Percentiles rank a stretch among this genome's conserved stretches.
Conservation (phyloP, 129 eudicot genomes). For the sunflower (Helianthus annuus) region HanXRQr2.0-SUNRISE NC_035443.2:45641245-45641744, state of each 20-base stretch:
- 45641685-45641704: slow-evolving; percentile 35
- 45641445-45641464: slow-evolving; percentile 72
- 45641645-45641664: background rate
- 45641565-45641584: slow-evolving; percentile 72
- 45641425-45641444: slow-evolving; percentile 65
- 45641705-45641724: background rate
- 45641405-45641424: slow-evolving; percentile 77
- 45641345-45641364: slow-evolving; percentile 1
- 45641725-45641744: too few relatives aligned
- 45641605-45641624: slow-evolving; percentile 54
- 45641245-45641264: slow-evolving; percentile 67
- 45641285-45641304: slow-evolving; percentile 78
- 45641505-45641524: slow-evolving; percentile 15
- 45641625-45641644: background rate
- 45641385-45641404: slow-evolving; percentile 48
- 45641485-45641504: background rate
- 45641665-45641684: background rate
- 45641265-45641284: slow-evolving; percentile 76
- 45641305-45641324: slow-evolving; percentile 14
- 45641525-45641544: slow-evolving; percentile 53
- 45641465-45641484: background rate
- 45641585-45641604: slow-evolving; percentile 73
- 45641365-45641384: slow-evolving; percentile 6
- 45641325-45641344: slow-evolving; percentile 5
- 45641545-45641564: slow-evolving; percentile 58